Conservation (phyloP, 2,329 filamentous ascomycete genomes). For the Penicillium griseofulvum region DNA sequence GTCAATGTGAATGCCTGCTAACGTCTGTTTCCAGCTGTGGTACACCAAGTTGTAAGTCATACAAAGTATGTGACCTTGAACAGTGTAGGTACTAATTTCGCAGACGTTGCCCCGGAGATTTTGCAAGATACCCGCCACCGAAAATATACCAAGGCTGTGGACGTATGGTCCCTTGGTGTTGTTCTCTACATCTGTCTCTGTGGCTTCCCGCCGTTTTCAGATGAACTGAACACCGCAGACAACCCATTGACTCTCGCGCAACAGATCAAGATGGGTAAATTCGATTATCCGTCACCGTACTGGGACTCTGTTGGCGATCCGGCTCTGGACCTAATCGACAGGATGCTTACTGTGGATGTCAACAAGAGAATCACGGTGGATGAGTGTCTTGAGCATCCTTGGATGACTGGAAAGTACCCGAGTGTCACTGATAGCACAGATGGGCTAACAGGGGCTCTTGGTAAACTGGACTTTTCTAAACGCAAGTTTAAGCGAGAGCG, state of each 20-base stretch:
- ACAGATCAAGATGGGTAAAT: slow-evolving; percentile 84
- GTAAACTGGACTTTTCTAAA: slow-evolving; percentile 76
- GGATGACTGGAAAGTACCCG: slow-evolving; percentile 65
- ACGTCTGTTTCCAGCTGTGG: slow-evolving; percentile 58
- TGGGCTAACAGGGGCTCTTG: slow-evolving; percentile 83
- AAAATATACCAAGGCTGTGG: slow-evolving; percentile 91
- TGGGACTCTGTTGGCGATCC: slow-evolving; percentile 87
- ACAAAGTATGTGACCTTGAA: not conserved
- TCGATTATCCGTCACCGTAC: slow-evolving; percentile 94
- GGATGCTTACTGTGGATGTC: slow-evolving; percentile 87
- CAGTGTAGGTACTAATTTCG: slow-evolving; percentile 14
- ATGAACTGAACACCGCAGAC: slow-evolving; percentile 77
- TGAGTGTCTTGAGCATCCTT: slow-evolving; percentile 86
- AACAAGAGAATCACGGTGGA: slow-evolving; percentile 83
- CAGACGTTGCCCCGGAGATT: slow-evolving; percentile 91
- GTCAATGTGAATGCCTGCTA: slow-evolving; percentile 17
- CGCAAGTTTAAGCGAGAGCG: slow-evolving; percentile 78
- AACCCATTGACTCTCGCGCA: slow-evolving; percentile 85
- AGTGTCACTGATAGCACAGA: slow-evolving; percentile 82
- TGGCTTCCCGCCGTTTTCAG: slow-evolving; percentile 94
- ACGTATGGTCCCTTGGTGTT: slow-evolving; percentile 96
- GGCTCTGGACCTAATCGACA: slow-evolving; percentile 88
- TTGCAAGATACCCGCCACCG: slow-evolving; percentile 76
- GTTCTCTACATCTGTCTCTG: slow-evolving; percentile 97
- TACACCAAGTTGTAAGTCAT: slow-evolving; percentile 74